Conservation (phyloP, 2,329 filamentous ascomycete genomes). For the Fusarium papillatum region DNA sequence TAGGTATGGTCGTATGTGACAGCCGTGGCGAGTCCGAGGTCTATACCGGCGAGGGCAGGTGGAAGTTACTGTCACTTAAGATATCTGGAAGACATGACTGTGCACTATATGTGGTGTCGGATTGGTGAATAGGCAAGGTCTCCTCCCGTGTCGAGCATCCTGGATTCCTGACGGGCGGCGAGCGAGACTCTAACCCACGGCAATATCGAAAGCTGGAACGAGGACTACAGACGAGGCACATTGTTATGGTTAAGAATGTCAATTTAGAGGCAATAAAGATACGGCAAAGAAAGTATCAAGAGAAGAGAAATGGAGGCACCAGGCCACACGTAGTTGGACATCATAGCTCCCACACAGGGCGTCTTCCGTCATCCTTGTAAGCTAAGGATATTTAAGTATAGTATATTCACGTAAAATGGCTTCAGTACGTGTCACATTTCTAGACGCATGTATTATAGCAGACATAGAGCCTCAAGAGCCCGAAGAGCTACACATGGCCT, state of each 20-base stretch:
- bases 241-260: no score
- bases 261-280: no score
- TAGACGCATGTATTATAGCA: neutral
- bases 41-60: neutral
- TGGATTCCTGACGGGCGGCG: no score
- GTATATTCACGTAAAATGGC: neutral
- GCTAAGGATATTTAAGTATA: neutral
- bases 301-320: neutral
- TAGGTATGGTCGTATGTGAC: neutral
- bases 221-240: no score
- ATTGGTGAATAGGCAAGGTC: neutral
- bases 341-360: neutral
- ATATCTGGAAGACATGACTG: neutral
- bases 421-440: neutral
- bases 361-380: neutral
- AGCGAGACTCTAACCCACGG: no score
- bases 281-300: no score
- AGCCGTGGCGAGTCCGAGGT: neutral
- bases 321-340: neutral
- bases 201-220: no score
- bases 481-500: neutral
- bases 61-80: rapidly evolving
- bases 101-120: neutral
- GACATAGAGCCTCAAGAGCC: neutral
- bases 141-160: no score